Evolutionary conservation across 306 rosid genomes (phyloP), one percentile per base, ranked within the genome.

Genomic region (Benincasa hispida): DNA sequence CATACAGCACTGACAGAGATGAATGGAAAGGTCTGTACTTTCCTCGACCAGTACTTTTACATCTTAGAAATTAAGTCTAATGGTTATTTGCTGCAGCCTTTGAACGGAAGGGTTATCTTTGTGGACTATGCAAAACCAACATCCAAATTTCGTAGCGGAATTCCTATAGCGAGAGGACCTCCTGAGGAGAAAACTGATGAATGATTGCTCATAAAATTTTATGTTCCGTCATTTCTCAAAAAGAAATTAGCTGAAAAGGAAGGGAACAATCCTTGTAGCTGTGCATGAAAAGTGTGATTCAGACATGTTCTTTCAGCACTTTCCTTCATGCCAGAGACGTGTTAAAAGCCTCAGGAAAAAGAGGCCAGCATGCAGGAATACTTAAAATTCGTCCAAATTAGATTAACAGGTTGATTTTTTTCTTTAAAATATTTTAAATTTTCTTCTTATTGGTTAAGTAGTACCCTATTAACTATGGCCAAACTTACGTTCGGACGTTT

Each of bases 111-210:
- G n/a, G 94, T 88, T 21, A 53, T 93, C 63, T 91, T 85, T 77
- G 96, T 90, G 79, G 92, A 90, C 80, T 91, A 86, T 75, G 97
- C 96, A 34, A 93, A 90, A 84, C 97, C 91, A 30, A 13, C 35
- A 8, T 15, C 77, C 47, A 61, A 61, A 65, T 68, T 18, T 12
- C 77, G 86, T 55, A 80, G 79, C 28, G 88, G 78, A 75, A 68
- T 87, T 82, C 94, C 94, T 37, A 85, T 91, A 84, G 98, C 98
- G 1, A 88, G 94, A 84, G 98, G 97, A 82, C 98, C 98, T 60
- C 97, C 93, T 47, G 85, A 88, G 54, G 74, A 76, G 10, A 69
- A 39, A 68, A 60, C 76, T 24, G 78, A 85, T 17, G 21, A 73
- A 32, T 62, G 74, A 55, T 47, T 70, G 75, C 75, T 42, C 54